Evolutionary conservation across 352 stramenopile species (phyloP).

Genomic region (Globisporangium solare): DNA sequence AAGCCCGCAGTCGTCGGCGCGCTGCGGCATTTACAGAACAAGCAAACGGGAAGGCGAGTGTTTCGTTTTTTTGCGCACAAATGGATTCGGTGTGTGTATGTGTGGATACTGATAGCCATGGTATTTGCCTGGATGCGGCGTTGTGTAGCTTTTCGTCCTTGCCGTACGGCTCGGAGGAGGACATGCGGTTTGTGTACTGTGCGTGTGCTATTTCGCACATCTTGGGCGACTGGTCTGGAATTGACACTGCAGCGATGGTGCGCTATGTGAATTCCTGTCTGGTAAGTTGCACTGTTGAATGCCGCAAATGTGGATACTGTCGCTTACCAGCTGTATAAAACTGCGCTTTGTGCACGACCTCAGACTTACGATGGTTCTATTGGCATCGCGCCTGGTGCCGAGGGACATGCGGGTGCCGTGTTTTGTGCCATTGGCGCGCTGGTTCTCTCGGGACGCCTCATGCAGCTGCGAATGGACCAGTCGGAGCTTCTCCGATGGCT

Average conservation of each 20-base stretch:
- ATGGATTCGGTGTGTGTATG: no score
- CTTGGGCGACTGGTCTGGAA: conserved; percentile 79
- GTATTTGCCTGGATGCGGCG: conserved; percentile 1
- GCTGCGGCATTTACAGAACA: conserved; percentile 72
- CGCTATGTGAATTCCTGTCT: conserved; percentile 81
- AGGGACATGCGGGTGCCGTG: conserved; percentile 72
- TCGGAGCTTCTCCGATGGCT: conserved; percentile 77
- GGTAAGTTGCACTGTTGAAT: conserved; percentile 29
- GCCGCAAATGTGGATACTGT: not conserved
- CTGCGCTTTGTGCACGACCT: no score
- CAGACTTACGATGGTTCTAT: conserved; percentile 85
- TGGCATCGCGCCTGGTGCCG: conserved; percentile 50
- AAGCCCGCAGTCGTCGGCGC: conserved; percentile 58
- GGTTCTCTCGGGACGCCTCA: conserved; percentile 55
- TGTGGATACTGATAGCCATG: no score
- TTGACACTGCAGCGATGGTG: conserved; percentile 60
- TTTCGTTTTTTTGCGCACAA: not conserved
- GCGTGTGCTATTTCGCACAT: conserved; percentile 86
- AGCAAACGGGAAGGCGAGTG: conserved; percentile 53
- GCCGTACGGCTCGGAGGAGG: conserved; percentile 71
- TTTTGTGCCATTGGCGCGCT: conserved; percentile 76
- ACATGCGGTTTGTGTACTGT: conserved; percentile 89
- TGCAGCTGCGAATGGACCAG: conserved; percentile 64
- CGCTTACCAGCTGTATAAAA: no score
- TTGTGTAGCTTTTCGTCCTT: conserved; percentile 59